Evolutionary conservation across 2,329 filamentous ascomycete species (phyloP), one percentile per base, ranked within the genome.

Genomic region (Arthrobotrys pseudoclavata): DNA sequence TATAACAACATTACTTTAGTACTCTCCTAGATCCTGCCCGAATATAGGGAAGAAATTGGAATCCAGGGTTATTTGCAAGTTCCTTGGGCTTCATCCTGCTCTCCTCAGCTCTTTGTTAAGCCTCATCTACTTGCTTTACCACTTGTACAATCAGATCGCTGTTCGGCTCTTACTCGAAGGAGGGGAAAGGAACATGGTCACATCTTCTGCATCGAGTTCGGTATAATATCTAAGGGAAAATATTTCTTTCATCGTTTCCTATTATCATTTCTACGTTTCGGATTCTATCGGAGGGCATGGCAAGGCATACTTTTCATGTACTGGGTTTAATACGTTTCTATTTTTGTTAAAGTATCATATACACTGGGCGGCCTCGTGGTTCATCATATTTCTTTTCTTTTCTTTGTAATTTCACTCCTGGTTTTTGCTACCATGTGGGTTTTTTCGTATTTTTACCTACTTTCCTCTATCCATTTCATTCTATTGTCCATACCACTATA

Each of bases 341-440:
- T 18, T 42, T 53, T 29, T 57, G 68, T 4, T 71, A 53, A 57
- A 48, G 61, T 48, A 52, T 53, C 60, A 72, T 64, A 72, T 72
- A 72, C 60, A 72, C 57, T 66, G 69, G 69, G 69, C 45, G 69
- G 69, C 69, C 69, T 72, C 69, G 61, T 72, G 50, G 62, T 69
- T 55, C 60, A 42, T 75, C 50, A 40, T 50, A 24, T 72, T 57
- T 31, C 15, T 10, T 22, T 20, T 66, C 24, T 68, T 48, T 26
- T 34, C 29, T 76, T 74, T 74, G 29, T 60, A 47, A 18, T 15
- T 24, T 40, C 47, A 24, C 48, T 24, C 10, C 29, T 34, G 22
- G 1, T 55, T 37, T 26, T 47, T 40, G 34, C 24, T 40, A n/a
- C 20, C 22, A 57, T 50, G 22, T n/a, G 9, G 20, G 10, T 12